phyloP scores from a whole-genome alignment of 805 yeast genomes.

The Dipodascus geniculatus region DNA sequence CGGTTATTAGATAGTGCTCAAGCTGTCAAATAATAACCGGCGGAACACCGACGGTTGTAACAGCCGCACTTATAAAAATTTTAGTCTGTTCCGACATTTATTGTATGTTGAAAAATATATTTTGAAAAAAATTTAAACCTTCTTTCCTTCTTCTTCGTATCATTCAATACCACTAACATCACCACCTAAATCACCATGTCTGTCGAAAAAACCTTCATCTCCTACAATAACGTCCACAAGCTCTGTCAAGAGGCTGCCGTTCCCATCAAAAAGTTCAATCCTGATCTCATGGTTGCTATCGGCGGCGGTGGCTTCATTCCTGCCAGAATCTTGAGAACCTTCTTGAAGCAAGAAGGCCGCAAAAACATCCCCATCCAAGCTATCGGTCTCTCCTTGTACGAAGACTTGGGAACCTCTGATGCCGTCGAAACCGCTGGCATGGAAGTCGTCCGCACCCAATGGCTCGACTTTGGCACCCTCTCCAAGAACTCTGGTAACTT shows the following conservation, averaged over 20 bases:
- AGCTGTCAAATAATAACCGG: no score
- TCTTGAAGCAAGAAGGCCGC: conserved; percentile 74
- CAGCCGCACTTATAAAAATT: conserved; percentile 4
- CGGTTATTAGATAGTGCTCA: no score
- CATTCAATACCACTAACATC: neutral
- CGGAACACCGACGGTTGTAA: neutral
- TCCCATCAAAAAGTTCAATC: conserved; percentile 50
- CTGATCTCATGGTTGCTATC: conserved; percentile 86
- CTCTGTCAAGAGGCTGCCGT: conserved; percentile 60
- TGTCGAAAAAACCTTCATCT: conserved; percentile 38
- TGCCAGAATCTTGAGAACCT: conserved; percentile 89
- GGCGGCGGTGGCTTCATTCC: conserved; percentile 98
- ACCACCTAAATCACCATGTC: conserved; percentile 2
- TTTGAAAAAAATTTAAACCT: neutral
- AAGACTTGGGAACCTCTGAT: conserved; percentile 47
- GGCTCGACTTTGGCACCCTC: conserved; percentile 74
- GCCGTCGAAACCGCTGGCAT: conserved; percentile 52
- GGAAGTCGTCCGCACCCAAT: conserved; percentile 79
- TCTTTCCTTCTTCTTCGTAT: conserved; percentile 8
- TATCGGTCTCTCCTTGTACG: conserved; percentile 83
- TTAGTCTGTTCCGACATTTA: neutral
- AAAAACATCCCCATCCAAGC: conserved; percentile 93
- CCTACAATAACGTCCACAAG: conserved; percentile 75
- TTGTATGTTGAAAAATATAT: conserved; percentile 1
- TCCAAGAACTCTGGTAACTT: conserved; percentile 59